Percentiles rank a stretch among this genome's conserved stretches.
phyloP scores from a whole-genome alignment of 352 stramenopile species.

The Pythium folliculosum region DNA sequence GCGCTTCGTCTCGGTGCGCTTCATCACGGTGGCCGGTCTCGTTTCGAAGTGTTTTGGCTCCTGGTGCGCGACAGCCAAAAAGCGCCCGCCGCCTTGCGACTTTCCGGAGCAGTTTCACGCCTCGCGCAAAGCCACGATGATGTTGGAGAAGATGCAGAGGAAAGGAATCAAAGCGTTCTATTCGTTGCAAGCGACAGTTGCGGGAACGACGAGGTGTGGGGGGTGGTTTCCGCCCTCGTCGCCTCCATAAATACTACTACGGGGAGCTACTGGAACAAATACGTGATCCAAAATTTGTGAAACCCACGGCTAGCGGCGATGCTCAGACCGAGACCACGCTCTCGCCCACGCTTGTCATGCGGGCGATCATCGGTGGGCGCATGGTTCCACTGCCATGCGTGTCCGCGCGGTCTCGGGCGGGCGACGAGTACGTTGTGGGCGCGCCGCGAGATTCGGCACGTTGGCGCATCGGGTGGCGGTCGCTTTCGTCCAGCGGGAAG shows the following conservation, averaged over 20 bases:
- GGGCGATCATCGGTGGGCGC: conserved; percentile 9
- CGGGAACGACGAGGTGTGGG: not conserved
- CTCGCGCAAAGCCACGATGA: not conserved
- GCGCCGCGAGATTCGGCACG: not conserved
- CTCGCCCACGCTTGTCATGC: conserved; percentile 23
- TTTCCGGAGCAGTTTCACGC: not conserved
- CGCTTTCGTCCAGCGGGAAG: conserved; percentile 27
- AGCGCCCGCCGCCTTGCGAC: too few species aligned
- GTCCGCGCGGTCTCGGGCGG: not conserved
- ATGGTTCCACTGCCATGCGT: conserved; percentile 27
- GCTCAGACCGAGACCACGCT: conserved; percentile 19
- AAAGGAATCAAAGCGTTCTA: conserved; percentile 7
- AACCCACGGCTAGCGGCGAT: not conserved
- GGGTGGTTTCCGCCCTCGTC: not conserved
- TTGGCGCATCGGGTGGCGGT: not conserved
- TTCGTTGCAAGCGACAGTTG: conserved; percentile 6
- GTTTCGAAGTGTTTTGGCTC: not conserved
- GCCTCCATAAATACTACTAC: conserved; percentile 21
- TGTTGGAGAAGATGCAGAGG: not conserved
- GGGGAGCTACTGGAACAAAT: not conserved
- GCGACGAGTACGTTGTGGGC: not conserved
- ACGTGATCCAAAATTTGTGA: conserved; percentile 3
- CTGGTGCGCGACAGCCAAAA: not conserved
- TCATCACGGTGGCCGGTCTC: conserved; percentile 12
- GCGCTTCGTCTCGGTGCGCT: conserved; percentile 19